These are phyloP conservation scores for Mycena rebaudengoi DNA, from an alignment of 768 basidiomycete genomes.

Conservation along the genomic window DNA sequence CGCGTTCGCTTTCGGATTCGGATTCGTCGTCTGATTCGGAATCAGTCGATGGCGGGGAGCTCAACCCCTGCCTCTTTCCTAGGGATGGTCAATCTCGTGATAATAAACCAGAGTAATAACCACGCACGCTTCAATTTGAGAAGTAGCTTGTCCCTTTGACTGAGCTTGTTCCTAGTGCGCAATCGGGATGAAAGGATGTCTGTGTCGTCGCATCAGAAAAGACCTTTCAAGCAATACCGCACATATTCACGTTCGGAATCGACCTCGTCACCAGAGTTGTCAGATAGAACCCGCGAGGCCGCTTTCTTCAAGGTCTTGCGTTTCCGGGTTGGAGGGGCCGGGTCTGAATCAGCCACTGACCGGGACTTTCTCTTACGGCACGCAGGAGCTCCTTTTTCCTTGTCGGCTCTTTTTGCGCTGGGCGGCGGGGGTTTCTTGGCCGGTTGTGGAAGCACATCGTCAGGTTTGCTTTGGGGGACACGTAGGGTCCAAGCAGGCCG, in stretches of 20 bases:
- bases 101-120: slow-evolving; percentile 9
- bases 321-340: neutral
- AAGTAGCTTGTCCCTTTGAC: slow-evolving; percentile 66
- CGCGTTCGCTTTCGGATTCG: slow-evolving; percentile 46
- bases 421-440: too few species aligned
- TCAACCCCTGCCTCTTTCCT: slow-evolving; percentile 56
- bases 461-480: too few species aligned
- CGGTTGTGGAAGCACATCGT: too few species aligned
- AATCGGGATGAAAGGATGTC: slow-evolving; percentile 72
- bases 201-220: slow-evolving; percentile 35
- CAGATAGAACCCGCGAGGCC: neutral
- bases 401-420: neutral
- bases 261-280: slow-evolving; percentile 22
- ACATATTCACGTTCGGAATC: slow-evolving; percentile 49
- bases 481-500: neutral
- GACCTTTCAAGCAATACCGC: neutral
- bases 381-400: neutral
- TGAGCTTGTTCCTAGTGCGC: slow-evolving; percentile 67
- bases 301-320: slow-evolving; percentile 4
- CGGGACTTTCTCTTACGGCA: neutral
- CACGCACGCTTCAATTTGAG: slow-evolving; percentile 65
- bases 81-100: slow-evolving; percentile 19
- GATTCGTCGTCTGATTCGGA: slow-evolving; percentile 39
- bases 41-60: slow-evolving; percentile 39
- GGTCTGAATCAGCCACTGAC: neutral